Evolutionary conservation across 495 filamentous ascomycete species (phyloP).

Genomic region (Hypoxylon subgilvum): DNA sequence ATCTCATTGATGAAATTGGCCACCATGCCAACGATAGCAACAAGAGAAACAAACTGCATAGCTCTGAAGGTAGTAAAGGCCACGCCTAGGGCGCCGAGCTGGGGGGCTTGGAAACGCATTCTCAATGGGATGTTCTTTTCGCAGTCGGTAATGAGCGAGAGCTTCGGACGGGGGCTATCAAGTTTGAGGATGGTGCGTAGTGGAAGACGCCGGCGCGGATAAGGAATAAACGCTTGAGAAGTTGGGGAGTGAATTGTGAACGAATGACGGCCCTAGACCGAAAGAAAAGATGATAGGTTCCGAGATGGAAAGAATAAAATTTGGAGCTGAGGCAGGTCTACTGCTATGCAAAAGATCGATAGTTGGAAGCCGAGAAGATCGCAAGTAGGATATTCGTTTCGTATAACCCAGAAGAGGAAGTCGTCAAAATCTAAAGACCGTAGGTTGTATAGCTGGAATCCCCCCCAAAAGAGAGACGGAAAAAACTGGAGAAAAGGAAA

Average conservation of each 20-base stretch:
- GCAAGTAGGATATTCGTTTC: conserved; percentile 29
- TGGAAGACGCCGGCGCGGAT: conserved; percentile 37
- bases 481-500: conserved; percentile 33
- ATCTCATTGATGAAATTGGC: conserved; percentile 85
- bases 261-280: conserved; percentile 34
- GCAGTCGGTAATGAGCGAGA: conserved; percentile 43
- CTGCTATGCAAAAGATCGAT: conserved; percentile 35
- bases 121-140: conserved; percentile 39
- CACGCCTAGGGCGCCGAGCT: conserved; percentile 76
- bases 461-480: conserved; percentile 30
- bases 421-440: conserved; percentile 22
- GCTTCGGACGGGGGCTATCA: conserved; percentile 31
- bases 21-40: conserved; percentile 79
- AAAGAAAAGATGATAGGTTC: background rate
- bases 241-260: conserved; percentile 43
- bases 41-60: conserved; percentile 73
- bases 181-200: conserved; percentile 37
- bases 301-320: conserved; percentile 14
- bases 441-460: conserved; percentile 14
- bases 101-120: conserved; percentile 48
- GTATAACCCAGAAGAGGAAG: conserved; percentile 24
- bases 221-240: conserved; percentile 35
- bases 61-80: conserved; percentile 76
- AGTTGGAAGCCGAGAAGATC: conserved; percentile 28
- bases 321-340: conserved; percentile 24